Conservation (phyloP, 306 rosid genomes). For the Cucurbita maxima region DNA sequence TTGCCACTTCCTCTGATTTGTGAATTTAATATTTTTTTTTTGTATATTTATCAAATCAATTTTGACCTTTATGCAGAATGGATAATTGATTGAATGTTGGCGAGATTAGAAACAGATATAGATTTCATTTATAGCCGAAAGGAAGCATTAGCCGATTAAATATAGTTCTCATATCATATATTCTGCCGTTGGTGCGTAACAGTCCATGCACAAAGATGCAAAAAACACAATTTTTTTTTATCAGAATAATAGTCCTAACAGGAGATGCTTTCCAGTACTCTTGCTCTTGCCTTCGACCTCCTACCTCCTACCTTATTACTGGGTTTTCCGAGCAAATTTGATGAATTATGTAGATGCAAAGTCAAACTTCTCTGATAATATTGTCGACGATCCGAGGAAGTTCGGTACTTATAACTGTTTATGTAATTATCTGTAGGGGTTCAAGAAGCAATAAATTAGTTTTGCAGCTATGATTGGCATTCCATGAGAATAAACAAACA, state of each 20-base stretch:
- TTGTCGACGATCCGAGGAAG: background rate
- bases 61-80: background rate
- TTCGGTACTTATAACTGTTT: background rate
- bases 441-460: background rate
- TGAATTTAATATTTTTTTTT: constrained; percentile 1
- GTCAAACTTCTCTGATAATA: background rate
- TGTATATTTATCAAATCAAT: constrained; percentile 4
- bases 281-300: background rate
- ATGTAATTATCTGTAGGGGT: background rate
- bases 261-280: background rate
- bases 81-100: background rate
- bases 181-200: background rate
- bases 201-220: background rate
- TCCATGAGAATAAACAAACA: background rate
- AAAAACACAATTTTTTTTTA: background rate
- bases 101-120: background rate
- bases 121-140: background rate
- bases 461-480: background rate
- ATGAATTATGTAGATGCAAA: background rate
- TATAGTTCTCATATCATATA: background rate
- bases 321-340: background rate
- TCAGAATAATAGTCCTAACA: background rate
- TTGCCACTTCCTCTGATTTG: constrained; percentile 21
- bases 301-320: background rate
- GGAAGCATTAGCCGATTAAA: background rate